Conservation (phyloP, 2,329 filamentous ascomycete genomes). For the Fusarium subtropicale region DNA sequence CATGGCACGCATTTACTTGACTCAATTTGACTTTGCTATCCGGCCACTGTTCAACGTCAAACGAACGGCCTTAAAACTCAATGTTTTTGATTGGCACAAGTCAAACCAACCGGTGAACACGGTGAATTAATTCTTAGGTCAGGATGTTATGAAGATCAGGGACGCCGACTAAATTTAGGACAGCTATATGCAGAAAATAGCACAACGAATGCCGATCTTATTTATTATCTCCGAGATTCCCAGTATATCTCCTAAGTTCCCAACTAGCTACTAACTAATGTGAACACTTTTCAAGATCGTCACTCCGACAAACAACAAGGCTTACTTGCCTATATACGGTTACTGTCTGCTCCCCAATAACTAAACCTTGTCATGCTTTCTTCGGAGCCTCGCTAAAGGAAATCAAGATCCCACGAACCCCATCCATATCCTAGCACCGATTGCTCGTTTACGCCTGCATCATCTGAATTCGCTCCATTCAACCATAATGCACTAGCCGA, state of each 20-base stretch:
- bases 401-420: slow-evolving; percentile 47
- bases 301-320: background rate
- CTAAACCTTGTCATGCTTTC: background rate
- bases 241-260: background rate
- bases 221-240: background rate
- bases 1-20: background rate
- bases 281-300: background rate
- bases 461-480: slow-evolving; percentile 24
- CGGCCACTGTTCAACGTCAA: background rate
- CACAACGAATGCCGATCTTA: background rate
- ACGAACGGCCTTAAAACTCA: background rate
- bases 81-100: slow-evolving; percentile 2
- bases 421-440: slow-evolving; percentile 42
- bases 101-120: background rate
- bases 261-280: background rate
- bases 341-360: background rate
- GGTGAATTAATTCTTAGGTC: slow-evolving; percentile 1
- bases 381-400: slow-evolving; percentile 31
- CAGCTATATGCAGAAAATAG: slow-evolving; percentile 5
- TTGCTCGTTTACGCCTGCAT: slow-evolving; percentile 36
- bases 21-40: background rate
- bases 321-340: background rate
- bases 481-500: slow-evolving; percentile 40
- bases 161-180: slow-evolving; percentile 2
- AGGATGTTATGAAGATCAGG: background rate